Evolutionary conservation across 2,329 filamentous ascomycete genomes (phyloP), one percentile per base, ranked within the genome.

Genomic region (Ascochyta lentis): DNA sequence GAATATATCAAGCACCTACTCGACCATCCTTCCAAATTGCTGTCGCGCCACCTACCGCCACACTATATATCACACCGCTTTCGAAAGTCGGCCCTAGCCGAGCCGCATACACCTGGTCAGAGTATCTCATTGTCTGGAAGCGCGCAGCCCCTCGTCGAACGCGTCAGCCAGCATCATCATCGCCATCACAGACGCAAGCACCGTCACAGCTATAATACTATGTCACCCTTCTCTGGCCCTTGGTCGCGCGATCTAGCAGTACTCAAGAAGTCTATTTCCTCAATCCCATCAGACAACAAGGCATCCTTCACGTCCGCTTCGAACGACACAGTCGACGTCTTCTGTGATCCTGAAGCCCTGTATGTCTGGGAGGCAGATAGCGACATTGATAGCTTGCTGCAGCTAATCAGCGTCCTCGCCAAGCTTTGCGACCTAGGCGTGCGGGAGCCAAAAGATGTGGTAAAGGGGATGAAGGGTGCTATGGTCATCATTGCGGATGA

Each of bases 331-430:
- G 50, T 70, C 0, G 56, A 65, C 15, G 60, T 61, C 19, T 54
- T 72, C 13, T 70, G 66, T 41, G 55, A 70, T 23, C 26, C 61
- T 6, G 42, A 59, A 6, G 63, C 62, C 10, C 55, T 75, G 0
- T 70, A 73, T 42, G 56, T 75, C n/a, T 75, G 71, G 71, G 71
- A 75, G 43, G 59, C 64, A 0, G 64, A 71, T 12, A 66, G 68
- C 1, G 71, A 75, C 27, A 51, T 72, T 13, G 72, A 74, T 27
- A 64, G 59, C 22, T 56, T 75, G 15, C 54, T 74, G 3, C 72
- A 73, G 16, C 54, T 75, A 4, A 67, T 63, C 1, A 67, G 69
- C 9, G 63, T 71, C 31, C 69, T 74, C 26, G 64, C 67, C 3
- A 71, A 68, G 54, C 49, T 73, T 8, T 67, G 63, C 35, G 53